phyloP scores from a whole-genome alignment of 345 rosid genomes.

The Citrus mangshanensis region DNA sequence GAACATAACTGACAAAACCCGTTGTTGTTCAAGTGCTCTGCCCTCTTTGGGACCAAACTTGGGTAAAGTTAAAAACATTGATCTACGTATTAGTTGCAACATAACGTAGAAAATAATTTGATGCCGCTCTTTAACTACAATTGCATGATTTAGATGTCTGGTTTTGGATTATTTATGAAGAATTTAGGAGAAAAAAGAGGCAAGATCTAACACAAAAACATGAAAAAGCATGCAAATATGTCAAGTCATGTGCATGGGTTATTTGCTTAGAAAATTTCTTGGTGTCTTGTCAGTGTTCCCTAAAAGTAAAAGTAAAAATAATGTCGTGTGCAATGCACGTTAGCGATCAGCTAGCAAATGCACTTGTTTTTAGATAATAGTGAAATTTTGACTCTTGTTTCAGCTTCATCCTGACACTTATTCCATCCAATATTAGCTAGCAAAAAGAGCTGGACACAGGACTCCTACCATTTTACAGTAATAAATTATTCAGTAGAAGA shows the following conservation, averaged over 20 bases:
- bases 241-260: slow-evolving; percentile 13
- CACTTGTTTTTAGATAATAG: neutral
- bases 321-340: neutral
- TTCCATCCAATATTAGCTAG: neutral
- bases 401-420: neutral
- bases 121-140: neutral
- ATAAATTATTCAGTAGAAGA: neutral
- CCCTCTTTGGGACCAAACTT: no score
- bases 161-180: neutral
- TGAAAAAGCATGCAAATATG: slow-evolving; percentile 5
- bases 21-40: no score
- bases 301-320: neutral
- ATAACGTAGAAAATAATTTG: neutral
- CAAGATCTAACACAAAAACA: slow-evolving; percentile 1
- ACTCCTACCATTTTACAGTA: neutral
- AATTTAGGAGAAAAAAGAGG: neutral
- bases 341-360: neutral
- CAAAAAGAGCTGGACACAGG: neutral
- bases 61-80: no score
- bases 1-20: no score
- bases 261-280: neutral
- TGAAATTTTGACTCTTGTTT: slow-evolving; percentile 13
- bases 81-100: no score
- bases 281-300: no score
- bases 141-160: neutral